Percentiles rank a stretch among this genome's conserved stretches.
These are phyloP conservation scores for Anisogramma anomala DNA, from an alignment of 2,329 filamentous ascomycete species.

Conservation along the genomic window DNA sequence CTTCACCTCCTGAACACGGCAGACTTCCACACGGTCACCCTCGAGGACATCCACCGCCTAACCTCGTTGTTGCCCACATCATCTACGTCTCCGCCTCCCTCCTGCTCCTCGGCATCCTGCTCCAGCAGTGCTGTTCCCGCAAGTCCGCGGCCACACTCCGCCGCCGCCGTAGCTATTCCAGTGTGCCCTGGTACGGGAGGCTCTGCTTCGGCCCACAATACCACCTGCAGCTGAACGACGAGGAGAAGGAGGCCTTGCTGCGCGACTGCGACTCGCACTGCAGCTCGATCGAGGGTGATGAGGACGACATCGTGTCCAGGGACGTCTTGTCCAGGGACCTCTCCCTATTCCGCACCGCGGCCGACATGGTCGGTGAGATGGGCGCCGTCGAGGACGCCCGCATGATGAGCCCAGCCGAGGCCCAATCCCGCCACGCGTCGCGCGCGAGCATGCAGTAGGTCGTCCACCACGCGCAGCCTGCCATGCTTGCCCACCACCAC, in stretches of 20 bases:
- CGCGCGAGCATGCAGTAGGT: constrained; percentile 6
- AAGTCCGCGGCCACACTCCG: constrained; percentile 2
- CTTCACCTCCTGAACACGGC: constrained; percentile 1
- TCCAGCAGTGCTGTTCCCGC: constrained; percentile 20
- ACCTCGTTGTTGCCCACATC: constrained; percentile 5
- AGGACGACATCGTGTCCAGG: constrained; percentile 35
- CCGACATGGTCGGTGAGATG: constrained; percentile 34
- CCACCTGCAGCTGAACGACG: constrained; percentile 18
- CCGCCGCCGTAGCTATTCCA: constrained; percentile 4
- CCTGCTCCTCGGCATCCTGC: constrained; percentile 18
- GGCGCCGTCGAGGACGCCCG: constrained; percentile 33
- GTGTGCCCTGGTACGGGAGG: constrained; percentile 11
- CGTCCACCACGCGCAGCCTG: constrained; percentile 13
- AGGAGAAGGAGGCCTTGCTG: constrained; percentile 28
- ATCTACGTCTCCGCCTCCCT: constrained; percentile 14
- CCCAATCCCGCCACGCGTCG: neutral
- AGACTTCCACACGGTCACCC: constrained; percentile 3
- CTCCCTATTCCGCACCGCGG: constrained; percentile 34
- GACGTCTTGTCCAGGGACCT: constrained; percentile 42
- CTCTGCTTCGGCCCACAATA: constrained; percentile 13
- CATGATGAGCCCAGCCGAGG: neutral
- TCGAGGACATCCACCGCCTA: neutral
- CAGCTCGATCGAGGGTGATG: constrained; percentile 18
- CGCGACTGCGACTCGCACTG: constrained; percentile 12
- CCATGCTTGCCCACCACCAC: neutral